phyloP scores from a whole-genome alignment of 2,329 filamentous ascomycete genomes.

The Fusarium veterinarium region DNA sequence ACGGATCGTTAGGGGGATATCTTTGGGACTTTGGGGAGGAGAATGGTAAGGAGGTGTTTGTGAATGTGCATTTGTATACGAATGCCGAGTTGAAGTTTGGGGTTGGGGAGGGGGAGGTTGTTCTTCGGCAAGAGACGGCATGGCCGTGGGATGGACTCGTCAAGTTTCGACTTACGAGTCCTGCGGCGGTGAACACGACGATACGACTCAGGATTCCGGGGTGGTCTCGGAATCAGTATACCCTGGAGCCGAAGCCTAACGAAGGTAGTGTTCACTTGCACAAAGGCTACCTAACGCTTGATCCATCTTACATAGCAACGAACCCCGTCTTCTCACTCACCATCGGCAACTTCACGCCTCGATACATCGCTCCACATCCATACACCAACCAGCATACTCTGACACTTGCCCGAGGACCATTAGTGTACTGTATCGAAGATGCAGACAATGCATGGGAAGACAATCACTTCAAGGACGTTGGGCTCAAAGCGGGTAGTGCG shows the following conservation, averaged over 20 bases:
- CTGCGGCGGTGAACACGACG: conserved; percentile 43
- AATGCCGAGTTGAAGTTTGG: conserved; percentile 58
- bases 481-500: background rate
- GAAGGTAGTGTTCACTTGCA: conserved; percentile 25
- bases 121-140: conserved; percentile 56
- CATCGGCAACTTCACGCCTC: conserved; percentile 59
- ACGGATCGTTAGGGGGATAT: conserved; percentile 68
- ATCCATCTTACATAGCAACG: conserved; percentile 52
- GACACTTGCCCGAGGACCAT: conserved; percentile 65
- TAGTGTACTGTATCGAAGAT: conserved; percentile 72
- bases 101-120: conserved; percentile 49
- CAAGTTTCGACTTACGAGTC: conserved; percentile 55
- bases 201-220: conserved; percentile 65
- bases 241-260: conserved; percentile 50
- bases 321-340: conserved; percentile 52
- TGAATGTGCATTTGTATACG: conserved; percentile 69
- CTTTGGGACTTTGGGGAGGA: conserved; percentile 58
- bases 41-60: conserved; percentile 44
- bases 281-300: conserved; percentile 62
- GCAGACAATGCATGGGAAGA: conserved; percentile 27
- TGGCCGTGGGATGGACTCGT: conserved; percentile 69
- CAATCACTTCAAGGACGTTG: conserved; percentile 30
- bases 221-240: conserved; percentile 57
- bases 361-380: conserved; percentile 64
- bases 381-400: conserved; percentile 66